Evolutionary conservation across 306 rosid genomes (phyloP), one percentile per base, ranked within the genome.

Genomic region (Pyrus bretschneideri): DNA sequence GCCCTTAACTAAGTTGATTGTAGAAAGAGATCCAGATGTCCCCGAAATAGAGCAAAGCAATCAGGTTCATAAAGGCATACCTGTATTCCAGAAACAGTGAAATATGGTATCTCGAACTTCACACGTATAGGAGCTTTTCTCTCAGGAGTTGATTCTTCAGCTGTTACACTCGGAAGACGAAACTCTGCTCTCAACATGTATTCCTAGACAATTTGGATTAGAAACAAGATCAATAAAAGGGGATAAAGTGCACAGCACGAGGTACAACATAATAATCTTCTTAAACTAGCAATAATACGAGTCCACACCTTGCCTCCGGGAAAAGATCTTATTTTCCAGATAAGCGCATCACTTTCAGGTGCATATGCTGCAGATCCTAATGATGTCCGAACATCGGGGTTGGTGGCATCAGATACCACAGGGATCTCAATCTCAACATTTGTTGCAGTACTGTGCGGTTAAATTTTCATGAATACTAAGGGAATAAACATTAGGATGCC

Each of bases 311-410:
- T 93, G 89, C 98, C 98, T 81, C 98, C 98, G 11, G 98, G 98
- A 71, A 91, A 93, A 75, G 98, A 93, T 88, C 91, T 88, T 76
- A 93, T 91, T 81, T 93, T 93, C 98, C 98, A 93, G 74, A 92
- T 75, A 29, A 93, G 85, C 2, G 98, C 97, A 81, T 93, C 98
- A 38, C 82, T 87, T 87, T 93, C 97, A 45, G 98, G 98, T 75
- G 98, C 98, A 91, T 93, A 93, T 44, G 96, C 60, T 33, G 98
- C 98, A 86, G 98, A 90, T 66, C 97, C 98, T 97, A 93, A 91
- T 81, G 98, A 93, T 51, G 98, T 93, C 74, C 98, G 92, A 69
- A 91, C 85, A 74, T 87, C 82, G 59, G 98, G 98, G 83, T 93
- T 93, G 31, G 96, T 91, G 55, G 97, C 97, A 86, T 93, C 98